phyloP scores from a whole-genome alignment of 495 filamentous ascomycete species.

The Penicillium bovifimosum region DNA sequence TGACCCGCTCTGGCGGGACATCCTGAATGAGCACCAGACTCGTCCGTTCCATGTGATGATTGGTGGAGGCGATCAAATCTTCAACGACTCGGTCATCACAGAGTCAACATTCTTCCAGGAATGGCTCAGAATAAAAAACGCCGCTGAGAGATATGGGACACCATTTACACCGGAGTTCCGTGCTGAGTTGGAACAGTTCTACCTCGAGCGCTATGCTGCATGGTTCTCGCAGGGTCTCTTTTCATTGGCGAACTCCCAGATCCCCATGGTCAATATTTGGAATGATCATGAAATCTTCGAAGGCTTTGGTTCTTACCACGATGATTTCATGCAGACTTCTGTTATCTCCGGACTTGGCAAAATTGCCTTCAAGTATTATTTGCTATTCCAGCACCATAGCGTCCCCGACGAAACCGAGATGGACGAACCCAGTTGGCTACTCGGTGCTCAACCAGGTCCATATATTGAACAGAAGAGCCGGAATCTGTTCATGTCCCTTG shows the following conservation, averaged over 20 bases:
- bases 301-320: conserved; percentile 88
- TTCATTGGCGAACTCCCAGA: conserved; percentile 85
- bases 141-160: conserved; percentile 66
- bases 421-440: conserved; percentile 85
- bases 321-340: conserved; percentile 85
- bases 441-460: conserved; percentile 74
- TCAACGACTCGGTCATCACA: conserved; percentile 77
- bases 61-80: conserved; percentile 94
- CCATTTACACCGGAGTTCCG: conserved; percentile 73
- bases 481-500: conserved; percentile 79
- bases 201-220: conserved; percentile 74
- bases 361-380: conserved; percentile 95
- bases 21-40: conserved; percentile 86
- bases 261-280: conserved; percentile 97
- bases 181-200: conserved; percentile 79
- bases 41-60: conserved; percentile 98
- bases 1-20: conserved; percentile 94
- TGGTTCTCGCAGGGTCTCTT: conserved; percentile 98
- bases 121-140: conserved; percentile 79
- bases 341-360: conserved; percentile 86
- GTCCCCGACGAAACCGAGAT: conserved; percentile 68
- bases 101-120: conserved; percentile 69
- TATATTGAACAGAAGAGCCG: conserved; percentile 85
- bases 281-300: conserved; percentile 99
- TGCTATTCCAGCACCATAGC: conserved; percentile 96